A percentile compares a stretch with the other conserved stretches of the same genome.
These are phyloP conservation scores for Calocybe gambosa DNA, from an alignment of 1,284 basidiomycete genomes.

Conservation along the genomic window DNA sequence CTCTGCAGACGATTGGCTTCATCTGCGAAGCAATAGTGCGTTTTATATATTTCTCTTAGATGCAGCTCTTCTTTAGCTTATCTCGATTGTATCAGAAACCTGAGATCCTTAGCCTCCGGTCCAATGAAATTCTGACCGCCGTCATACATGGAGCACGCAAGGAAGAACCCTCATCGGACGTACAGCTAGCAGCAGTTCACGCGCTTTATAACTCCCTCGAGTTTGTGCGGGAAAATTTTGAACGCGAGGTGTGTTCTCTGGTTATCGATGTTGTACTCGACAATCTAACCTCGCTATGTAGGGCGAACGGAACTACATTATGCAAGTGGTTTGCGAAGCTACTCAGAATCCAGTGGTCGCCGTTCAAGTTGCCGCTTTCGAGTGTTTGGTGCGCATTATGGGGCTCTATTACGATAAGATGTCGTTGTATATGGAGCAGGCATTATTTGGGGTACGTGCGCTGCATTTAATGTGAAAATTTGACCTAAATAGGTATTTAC, in stretches of 20 bases:
- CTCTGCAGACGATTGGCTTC: constrained; percentile 93
- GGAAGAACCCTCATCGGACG: constrained; percentile 90
- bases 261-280: constrained; percentile 6
- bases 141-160: constrained; percentile 98
- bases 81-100: constrained; percentile 60
- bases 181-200: constrained; percentile 92
- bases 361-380: constrained; percentile 92
- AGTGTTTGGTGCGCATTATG: constrained; percentile 97
- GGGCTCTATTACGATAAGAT: constrained; percentile 99
- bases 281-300: constrained; percentile 26
- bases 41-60: constrained; percentile 19
- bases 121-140: constrained; percentile 97
- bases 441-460: constrained; percentile 83
- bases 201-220: constrained; percentile 95
- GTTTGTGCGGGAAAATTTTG: constrained; percentile 97
- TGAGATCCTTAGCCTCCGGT: constrained; percentile 81
- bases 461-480: constrained; percentile 4
- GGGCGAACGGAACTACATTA: constrained; percentile 99
- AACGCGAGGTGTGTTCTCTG: constrained; percentile 70
- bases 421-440: constrained; percentile 99
- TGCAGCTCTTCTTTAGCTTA: constrained; percentile 11
- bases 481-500: constrained; percentile 17
- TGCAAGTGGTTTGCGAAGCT: constrained; percentile 99
- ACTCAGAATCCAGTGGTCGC: constrained; percentile 78
- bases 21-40: constrained; percentile 95